Base-by-base conservation (phyloP, 495 filamentous ascomycete genomes). In the Daldinia bambusicola region DNA sequence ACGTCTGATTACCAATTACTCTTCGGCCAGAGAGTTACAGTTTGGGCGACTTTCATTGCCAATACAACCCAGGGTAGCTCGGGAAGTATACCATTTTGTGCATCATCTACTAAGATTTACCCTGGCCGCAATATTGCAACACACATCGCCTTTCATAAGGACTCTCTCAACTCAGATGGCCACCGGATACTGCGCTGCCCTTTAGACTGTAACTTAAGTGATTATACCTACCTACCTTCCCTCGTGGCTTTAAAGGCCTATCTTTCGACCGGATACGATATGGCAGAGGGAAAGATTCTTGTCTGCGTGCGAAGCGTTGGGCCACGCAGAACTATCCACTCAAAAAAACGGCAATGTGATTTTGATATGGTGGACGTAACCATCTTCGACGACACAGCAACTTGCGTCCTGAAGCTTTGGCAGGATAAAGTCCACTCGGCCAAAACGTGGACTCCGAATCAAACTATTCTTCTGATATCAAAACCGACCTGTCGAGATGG, bases 381-480 rank as follows among this genome's bases (percentile, higher is more conserved):
- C 16, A 74, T 91, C 10, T 88, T 89, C 63, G 89, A 92, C 71
- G 84, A 91, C 66, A 90, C 87, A 2, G 80, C 76, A 4, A 82
- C 84, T 57, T 84, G 83, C 20, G 78, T 78, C 0, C 74, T 91
- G 4, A 85, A 81, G 12, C 72, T 92, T 0, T 90, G 85, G 85
- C 80, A 84, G 31, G 77, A 83, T 16, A 75, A 82, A 51, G 78
- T 83, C 18, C 58, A 67, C 0, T 88, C 87, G 3, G 83, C 83
- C 5, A 79, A 77, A n/a, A 32, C 68, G 0, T 89, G 88, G 88
- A 72, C 78, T 36, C 75, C 86, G 9, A 84, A 82, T 20, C 75
- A 83, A 37, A 90, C 88, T 0, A 71, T 90, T 12, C 80, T 90
- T 0, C 79, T 90, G 20, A 77, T 92, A 16, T 83, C 84, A 1